phyloP scores from a whole-genome alignment of 371 early-diverging fungal species.

The Enterocytospora artemiae region DNA sequence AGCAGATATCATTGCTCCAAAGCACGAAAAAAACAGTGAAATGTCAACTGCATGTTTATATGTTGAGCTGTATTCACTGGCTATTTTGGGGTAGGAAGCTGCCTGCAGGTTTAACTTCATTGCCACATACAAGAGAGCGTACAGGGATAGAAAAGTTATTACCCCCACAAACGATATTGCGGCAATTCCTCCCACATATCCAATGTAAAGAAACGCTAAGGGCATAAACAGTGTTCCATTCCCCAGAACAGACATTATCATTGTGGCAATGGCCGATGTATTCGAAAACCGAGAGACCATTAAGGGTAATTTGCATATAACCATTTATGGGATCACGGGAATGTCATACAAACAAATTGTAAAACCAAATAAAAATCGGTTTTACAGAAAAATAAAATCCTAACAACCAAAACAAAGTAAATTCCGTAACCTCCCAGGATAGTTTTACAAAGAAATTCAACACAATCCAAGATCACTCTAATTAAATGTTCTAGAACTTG shows the following conservation, averaged over 20 bases:
- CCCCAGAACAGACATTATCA: slow-evolving; percentile 54
- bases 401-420: too few relatives aligned
- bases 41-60: background rate
- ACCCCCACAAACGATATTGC: slow-evolving; percentile 29
- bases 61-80: background rate
- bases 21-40: background rate
- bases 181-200: slow-evolving; percentile 36
- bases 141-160: slow-evolving; percentile 48
- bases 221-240: slow-evolving; percentile 53
- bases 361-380: too few relatives aligned
- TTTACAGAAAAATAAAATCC: too few relatives aligned
- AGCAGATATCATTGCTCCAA: background rate
- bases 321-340: too few relatives aligned
- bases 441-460: too few relatives aligned
- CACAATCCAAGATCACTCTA: too few relatives aligned
- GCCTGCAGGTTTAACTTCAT: too few relatives aligned
- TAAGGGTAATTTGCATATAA: too few relatives aligned
- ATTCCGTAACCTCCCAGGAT: too few relatives aligned
- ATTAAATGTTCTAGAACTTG: too few relatives aligned
- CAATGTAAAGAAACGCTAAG: slow-evolving; percentile 42
- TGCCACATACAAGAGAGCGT: slow-evolving; percentile 39
- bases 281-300: background rate
- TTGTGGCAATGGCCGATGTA: slow-evolving; percentile 32
- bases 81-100: background rate
- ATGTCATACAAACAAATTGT: too few relatives aligned